Percentiles rank a stretch among this genome's conserved stretches.
Evolutionary conservation across 1,139 yeast genomes (phyloP).

Genomic region (Pichia sp.): DNA sequence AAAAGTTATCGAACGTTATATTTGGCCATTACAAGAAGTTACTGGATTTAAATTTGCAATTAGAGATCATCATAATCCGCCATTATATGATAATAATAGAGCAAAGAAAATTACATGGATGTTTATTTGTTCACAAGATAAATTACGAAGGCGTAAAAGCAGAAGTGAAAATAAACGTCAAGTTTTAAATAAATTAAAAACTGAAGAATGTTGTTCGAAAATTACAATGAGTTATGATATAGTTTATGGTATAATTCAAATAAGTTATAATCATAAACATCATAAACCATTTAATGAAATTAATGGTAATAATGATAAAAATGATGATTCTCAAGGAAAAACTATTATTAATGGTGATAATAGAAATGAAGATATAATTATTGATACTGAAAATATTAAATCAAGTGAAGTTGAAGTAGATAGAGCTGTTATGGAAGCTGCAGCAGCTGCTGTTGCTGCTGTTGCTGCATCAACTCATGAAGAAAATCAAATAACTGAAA

Average conservation of each 20-base stretch:
- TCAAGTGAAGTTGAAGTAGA: conserved; percentile 1
- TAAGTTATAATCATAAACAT: conserved; percentile 33
- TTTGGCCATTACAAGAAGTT: conserved; percentile 33
- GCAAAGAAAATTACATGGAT: conserved; percentile 36
- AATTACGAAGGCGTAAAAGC: conserved; percentile 34
- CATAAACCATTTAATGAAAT: conserved; percentile 29
- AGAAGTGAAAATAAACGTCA: conserved; percentile 34
- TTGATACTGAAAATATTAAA: not conserved
- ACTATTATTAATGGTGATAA: not conserved
- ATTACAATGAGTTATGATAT: conserved; percentile 34
- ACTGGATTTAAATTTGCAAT: conserved; percentile 38
- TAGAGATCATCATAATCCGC: conserved; percentile 36
- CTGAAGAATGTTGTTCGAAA: conserved; percentile 35
- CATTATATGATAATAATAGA: conserved; percentile 26
- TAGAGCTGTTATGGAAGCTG: conserved; percentile 12
- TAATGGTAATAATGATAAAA: not conserved
- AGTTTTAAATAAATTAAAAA: conserved; percentile 34
- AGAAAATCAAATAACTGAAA: not conserved
- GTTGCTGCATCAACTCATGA: conserved; percentile 4
- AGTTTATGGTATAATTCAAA: conserved; percentile 31
- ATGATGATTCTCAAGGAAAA: not conserved
- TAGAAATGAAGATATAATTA: not conserved
- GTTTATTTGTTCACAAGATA: conserved; percentile 40
- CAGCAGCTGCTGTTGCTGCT: conserved; percentile 15
- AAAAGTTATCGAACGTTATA: conserved; percentile 30